A percentile compares a stretch with the other conserved stretches of the same genome.
Evolutionary conservation across 768 basidiomycete genomes (phyloP).

Genomic region (Boletus eberwhitei): DNA sequence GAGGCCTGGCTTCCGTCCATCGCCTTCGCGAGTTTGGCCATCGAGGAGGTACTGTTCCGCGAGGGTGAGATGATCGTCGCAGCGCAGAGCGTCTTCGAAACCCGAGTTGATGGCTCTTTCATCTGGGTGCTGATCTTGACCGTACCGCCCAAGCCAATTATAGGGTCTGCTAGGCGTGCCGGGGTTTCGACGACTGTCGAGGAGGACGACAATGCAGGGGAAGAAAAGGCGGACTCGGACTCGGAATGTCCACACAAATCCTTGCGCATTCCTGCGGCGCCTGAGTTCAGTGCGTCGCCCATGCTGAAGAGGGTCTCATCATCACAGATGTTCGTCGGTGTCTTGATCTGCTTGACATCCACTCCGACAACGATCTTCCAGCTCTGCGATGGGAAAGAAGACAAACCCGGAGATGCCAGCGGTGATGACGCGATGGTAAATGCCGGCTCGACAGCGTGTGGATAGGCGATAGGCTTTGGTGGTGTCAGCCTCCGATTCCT

Average conservation of each 20-base stretch:
- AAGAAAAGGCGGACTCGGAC: background rate
- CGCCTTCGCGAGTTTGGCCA: background rate
- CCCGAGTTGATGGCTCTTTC: background rate
- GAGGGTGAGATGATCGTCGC: background rate
- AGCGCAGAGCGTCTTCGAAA: background rate
- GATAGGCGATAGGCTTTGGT: background rate
- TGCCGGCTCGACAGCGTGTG: too few relatives aligned
- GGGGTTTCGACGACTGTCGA: background rate
- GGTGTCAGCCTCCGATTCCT: background rate
- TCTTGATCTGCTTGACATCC: background rate
- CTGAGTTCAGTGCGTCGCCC: too few relatives aligned
- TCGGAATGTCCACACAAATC: background rate
- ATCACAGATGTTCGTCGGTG: background rate
- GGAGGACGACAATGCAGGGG: background rate
- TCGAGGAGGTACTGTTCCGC: background rate
- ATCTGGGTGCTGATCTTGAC: background rate
- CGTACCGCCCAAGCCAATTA: background rate
- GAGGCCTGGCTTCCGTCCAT: background rate
- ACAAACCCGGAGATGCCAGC: background rate
- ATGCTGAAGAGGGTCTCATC: background rate
- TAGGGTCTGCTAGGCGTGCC: background rate
- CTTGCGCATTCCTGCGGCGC: too few relatives aligned
- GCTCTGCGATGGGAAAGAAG: constrained; percentile 6
- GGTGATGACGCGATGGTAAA: background rate
- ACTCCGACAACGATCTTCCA: background rate